Conservation (phyloP, 106 monocot species). For the Gastrodia elata region DNA sequence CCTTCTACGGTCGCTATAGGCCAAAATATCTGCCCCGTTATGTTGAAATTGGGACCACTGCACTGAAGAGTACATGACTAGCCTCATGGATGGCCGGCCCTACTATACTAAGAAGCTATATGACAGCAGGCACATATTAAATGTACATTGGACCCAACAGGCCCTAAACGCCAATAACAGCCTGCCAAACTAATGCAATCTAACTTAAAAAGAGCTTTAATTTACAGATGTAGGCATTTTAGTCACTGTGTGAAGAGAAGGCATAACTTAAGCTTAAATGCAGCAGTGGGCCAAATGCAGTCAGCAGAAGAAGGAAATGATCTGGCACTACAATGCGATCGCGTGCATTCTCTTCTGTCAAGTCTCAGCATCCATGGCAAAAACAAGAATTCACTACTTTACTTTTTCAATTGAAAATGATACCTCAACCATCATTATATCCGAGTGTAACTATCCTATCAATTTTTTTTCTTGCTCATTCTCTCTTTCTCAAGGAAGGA, state of each 20-base stretch:
- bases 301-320: not conserved
- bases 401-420: not conserved
- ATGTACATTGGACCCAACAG: not conserved
- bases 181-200: not conserved
- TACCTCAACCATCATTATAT: not conserved
- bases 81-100: not conserved
- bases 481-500: not conserved
- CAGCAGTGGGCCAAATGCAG: not conserved
- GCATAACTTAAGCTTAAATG: not conserved
- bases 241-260: not conserved
- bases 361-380: not conserved
- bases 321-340: not conserved
- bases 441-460: not conserved
- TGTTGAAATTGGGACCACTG: constrained; percentile 2
- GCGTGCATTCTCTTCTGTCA: not conserved
- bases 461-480: not conserved
- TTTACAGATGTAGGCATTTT: not conserved
- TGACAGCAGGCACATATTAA: not conserved
- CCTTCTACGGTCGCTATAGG: not conserved
- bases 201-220: not conserved
- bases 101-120: not conserved
- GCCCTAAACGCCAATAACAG: not conserved
- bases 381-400: not conserved
- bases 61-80: not conserved
- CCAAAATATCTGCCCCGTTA: not conserved